These are phyloP conservation scores for Zymoseptoria passerinii DNA, from an alignment of 2,329 filamentous ascomycete species.

Conservation along the genomic window DNA sequence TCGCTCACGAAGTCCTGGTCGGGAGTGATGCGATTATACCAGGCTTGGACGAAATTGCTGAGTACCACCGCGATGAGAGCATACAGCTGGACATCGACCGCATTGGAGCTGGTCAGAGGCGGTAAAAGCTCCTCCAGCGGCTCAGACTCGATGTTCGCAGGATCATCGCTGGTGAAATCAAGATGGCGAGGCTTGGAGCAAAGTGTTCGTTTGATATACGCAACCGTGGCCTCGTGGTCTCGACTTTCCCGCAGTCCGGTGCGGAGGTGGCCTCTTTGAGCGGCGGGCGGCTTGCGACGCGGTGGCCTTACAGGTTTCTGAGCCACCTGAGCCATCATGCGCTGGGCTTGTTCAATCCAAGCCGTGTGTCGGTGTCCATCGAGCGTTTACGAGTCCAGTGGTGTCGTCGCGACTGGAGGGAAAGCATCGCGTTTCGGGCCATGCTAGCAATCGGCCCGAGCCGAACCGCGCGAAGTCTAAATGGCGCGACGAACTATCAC, in stretches of 20 bases:
- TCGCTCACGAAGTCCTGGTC: slow-evolving; percentile 84
- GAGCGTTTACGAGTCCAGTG: background rate
- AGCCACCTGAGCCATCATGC: background rate
- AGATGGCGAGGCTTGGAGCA: slow-evolving; percentile 12
- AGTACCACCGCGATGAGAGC: slow-evolving; percentile 84
- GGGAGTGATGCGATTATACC: slow-evolving; percentile 88
- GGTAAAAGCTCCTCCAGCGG: slow-evolving; percentile 77
- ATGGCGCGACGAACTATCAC: background rate
- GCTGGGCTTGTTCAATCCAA: background rate
- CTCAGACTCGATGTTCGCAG: slow-evolving; percentile 33
- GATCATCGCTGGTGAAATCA: slow-evolving; percentile 1
- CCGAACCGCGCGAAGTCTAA: background rate
- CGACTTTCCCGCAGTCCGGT: background rate
- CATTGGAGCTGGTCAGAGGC: slow-evolving; percentile 86
- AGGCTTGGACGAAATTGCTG: slow-evolving; percentile 81
- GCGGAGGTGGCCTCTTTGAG: background rate
- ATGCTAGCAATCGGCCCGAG: background rate
- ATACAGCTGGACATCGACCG: slow-evolving; percentile 87
- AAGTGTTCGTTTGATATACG: slow-evolving; percentile 47
- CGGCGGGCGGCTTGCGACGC: background rate
- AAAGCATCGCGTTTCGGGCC: background rate
- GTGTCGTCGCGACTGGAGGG: background rate
- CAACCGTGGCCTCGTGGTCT: slow-evolving; percentile 66
- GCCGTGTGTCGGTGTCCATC: background rate
- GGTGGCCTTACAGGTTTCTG: background rate